Base-by-base conservation (phyloP, 371 early-diverging fungal species). In the Mucor mucedo region DNA sequence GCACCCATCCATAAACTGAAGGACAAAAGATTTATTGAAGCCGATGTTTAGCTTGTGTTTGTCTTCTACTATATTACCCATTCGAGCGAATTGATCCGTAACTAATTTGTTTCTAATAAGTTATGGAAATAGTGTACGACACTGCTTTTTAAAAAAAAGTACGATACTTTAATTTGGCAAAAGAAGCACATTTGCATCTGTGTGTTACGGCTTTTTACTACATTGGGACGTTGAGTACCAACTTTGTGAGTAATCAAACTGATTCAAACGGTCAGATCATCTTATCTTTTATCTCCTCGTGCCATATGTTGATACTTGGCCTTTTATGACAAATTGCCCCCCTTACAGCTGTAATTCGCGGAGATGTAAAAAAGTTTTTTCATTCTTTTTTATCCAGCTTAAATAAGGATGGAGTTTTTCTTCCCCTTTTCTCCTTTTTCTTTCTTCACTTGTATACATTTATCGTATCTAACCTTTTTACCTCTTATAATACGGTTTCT, bases 241-340 rank as follows among this genome's bases (percentile, higher is more conserved):
- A 59, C 59, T 49, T 59, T 59, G 45, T 59, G 59, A 59, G 50
- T 59, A 59, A 59, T 59, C 59, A 48, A 50, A 10, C 10, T 39
- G 28, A 21, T 29, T 14, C 50, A 30, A 29, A 50, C 30, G 28
- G 28, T 32, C 50, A 28, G 50, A 50, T 50, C 29, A 50, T 47
- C 30, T 50, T 50, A 28, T 30, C 28, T 4, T 30, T 10, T 30
- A 2, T 30, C 4, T 50, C 9, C n/a, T n/a, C 10, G 14, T 42
- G n/a, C 44, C 44, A 42, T 42, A 4, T 42, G n/a, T 42, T n/a
- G 11, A n/a, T 11, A 35, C 35, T 35, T 35, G 35, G 35, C 35
- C 35, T 35, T 35, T 35, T 35, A 35, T 35, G 35, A 35, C 35
- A 35, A 35, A 35, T 35, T 6, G 1, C 35, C 35, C 21, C 35